Percentiles rank a stretch among this genome's conserved stretches.
Conservation (phyloP, 495 filamentous ascomycete species). For the Elaphomyces granulatus region DNA sequence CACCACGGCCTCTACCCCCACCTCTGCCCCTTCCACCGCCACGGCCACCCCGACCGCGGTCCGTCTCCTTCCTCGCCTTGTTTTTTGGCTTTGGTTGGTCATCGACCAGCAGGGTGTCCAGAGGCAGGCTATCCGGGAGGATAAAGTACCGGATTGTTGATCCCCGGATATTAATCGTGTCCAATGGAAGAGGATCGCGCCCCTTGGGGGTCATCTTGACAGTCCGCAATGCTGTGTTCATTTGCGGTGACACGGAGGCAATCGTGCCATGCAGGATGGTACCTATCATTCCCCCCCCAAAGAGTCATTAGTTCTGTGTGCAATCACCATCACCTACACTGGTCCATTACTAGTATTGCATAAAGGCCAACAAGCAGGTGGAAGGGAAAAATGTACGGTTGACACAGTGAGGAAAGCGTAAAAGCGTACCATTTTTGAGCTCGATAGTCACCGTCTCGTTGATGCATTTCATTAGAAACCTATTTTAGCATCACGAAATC, state of each 20-base stretch:
- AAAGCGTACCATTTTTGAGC: conserved; percentile 78
- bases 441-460: conserved; percentile 97
- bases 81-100: conserved; percentile 98
- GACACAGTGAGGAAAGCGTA: conserved; percentile 1
- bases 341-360: too few relatives aligned
- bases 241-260: conserved; percentile 83
- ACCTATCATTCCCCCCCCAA: conserved; percentile 36
- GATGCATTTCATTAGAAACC: conserved; percentile 96
- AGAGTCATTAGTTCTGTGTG: conserved; percentile 6
- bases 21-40: conserved; percentile 42
- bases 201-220: conserved; percentile 88
- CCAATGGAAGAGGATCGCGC: conserved; percentile 71
- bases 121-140: conserved; percentile 81
- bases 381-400: background rate
- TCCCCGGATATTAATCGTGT: conserved; percentile 93
- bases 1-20: conserved; percentile 39
- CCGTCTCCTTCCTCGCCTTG: conserved; percentile 90
- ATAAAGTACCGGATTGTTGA: conserved; percentile 89
- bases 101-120: conserved; percentile 89
- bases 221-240: conserved; percentile 88
- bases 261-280: conserved; percentile 94
- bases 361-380: too few relatives aligned
- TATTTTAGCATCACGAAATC: conserved; percentile 25
- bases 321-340: too few relatives aligned
- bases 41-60: conserved; percentile 49